Percentiles rank a stretch among this genome's conserved stretches.
Evolutionary conservation across 768 basidiomycete species (phyloP).

Genomic region (Amanita rubescens): DNA sequence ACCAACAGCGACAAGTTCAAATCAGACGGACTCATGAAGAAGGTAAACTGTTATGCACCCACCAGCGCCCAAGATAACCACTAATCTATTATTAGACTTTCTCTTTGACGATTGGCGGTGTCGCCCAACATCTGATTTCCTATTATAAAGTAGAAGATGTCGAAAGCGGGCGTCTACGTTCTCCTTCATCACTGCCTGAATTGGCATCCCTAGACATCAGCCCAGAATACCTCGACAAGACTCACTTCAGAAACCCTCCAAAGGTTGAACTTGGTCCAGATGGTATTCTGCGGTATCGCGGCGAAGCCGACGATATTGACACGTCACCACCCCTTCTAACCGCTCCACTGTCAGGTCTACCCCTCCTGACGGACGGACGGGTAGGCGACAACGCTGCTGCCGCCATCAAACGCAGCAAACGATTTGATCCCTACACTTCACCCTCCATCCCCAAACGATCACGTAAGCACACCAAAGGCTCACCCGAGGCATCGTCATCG

Average conservation of each 20-base stretch:
- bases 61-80: slow-evolving; percentile 1
- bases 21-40: slow-evolving; percentile 90
- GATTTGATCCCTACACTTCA: slow-evolving; percentile 35
- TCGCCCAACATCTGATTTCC: slow-evolving; percentile 87
- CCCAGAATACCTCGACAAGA: slow-evolving; percentile 82
- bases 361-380: slow-evolving; percentile 43
- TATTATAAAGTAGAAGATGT: slow-evolving; percentile 95
- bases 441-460: slow-evolving; percentile 25
- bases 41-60: slow-evolving; percentile 48
- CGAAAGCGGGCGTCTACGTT: slow-evolving; percentile 76
- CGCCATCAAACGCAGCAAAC: slow-evolving; percentile 31
- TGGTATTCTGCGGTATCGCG: slow-evolving; percentile 74
- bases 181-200: slow-evolving; percentile 84
- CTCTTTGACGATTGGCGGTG: slow-evolving; percentile 78
- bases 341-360: slow-evolving; percentile 35
- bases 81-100: slow-evolving; percentile 57
- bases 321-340: slow-evolving; percentile 32
- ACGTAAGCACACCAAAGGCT: slow-evolving; percentile 26
- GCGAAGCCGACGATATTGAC: slow-evolving; percentile 72
- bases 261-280: slow-evolving; percentile 82
- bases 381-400: slow-evolving; percentile 24
- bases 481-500: slow-evolving; percentile 4
- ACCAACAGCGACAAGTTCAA: slow-evolving; percentile 96
- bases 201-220: slow-evolving; percentile 81
- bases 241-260: slow-evolving; percentile 87